Evolutionary conservation across 139 green algal species (phyloP).

Genomic region (Closterium sp.): DNA sequence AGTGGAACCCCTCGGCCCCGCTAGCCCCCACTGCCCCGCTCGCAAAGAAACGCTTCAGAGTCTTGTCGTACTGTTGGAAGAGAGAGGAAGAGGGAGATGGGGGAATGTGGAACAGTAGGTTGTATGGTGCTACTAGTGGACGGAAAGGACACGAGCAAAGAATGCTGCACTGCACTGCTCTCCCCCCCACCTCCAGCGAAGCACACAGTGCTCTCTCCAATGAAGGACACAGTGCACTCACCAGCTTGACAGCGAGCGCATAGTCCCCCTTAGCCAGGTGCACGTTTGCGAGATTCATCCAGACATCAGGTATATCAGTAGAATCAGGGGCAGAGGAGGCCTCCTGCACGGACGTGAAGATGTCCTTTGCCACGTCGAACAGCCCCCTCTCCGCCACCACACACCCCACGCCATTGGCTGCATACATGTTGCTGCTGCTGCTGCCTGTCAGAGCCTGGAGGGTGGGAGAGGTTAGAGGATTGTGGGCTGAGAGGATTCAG

Average conservation of each 20-base stretch:
- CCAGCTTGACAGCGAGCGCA: constrained; percentile 62
- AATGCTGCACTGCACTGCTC: background rate
- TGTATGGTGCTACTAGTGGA: background rate
- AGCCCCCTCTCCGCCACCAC: constrained; percentile 78
- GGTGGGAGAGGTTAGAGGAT: background rate
- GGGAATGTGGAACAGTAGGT: background rate
- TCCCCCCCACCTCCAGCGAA: too few relatives aligned
- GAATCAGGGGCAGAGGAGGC: constrained; percentile 53
- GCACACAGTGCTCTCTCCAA: background rate
- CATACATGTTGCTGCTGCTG: constrained; percentile 61
- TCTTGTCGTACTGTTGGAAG: constrained; percentile 60
- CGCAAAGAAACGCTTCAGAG: constrained; percentile 59
- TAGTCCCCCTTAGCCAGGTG: constrained; percentile 67
- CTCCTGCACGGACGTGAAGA: constrained; percentile 74
- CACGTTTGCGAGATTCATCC: constrained; percentile 75
- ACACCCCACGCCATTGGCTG: constrained; percentile 80
- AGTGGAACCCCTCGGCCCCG: constrained; percentile 51
- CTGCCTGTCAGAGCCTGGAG: constrained; percentile 4
- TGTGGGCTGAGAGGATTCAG: background rate
- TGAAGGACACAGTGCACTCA: background rate
- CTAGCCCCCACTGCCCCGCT: background rate
- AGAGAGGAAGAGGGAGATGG: background rate
- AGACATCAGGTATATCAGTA: constrained; percentile 67
- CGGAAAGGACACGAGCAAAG: background rate
- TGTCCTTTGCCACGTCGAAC: constrained; percentile 66